phyloP scores from a whole-genome alignment of 495 filamentous ascomycete genomes.

The Letharia lupina region DNA sequence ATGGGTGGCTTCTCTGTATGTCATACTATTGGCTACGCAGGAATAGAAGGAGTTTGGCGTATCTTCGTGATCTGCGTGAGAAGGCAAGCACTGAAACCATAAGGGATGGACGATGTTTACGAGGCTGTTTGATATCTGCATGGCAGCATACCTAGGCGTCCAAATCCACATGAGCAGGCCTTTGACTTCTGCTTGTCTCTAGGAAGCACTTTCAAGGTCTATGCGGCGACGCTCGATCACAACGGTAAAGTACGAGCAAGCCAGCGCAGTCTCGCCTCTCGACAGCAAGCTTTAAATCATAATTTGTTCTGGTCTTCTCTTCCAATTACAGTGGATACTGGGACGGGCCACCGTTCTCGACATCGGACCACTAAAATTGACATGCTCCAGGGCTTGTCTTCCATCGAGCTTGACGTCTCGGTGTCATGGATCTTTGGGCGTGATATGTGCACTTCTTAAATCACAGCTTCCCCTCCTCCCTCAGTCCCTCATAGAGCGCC shows the following conservation, averaged over 20 bases:
- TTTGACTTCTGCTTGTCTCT: not conserved
- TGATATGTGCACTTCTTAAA: not conserved
- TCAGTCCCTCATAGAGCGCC: conserved; percentile 68
- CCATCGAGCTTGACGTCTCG: not conserved
- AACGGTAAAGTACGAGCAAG: not conserved
- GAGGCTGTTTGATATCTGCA: conserved; percentile 5
- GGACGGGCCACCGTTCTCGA: not conserved
- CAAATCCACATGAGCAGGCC: not conserved
- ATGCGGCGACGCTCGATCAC: not conserved
- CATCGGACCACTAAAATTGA: not conserved
- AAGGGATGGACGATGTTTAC: not conserved
- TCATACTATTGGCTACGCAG: conserved; percentile 15
- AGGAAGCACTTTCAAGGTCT: not conserved
- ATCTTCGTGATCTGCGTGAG: conserved; percentile 1
- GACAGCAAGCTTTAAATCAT: not conserved
- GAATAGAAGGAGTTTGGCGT: conserved; percentile 12
- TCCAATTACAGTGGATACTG: not conserved
- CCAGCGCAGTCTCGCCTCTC: not conserved
- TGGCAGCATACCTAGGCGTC: conserved; percentile 20
- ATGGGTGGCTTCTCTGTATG: conserved; percentile 13
- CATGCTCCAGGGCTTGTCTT: not conserved
- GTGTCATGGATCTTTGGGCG: not conserved
- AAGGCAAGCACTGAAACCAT: not conserved
- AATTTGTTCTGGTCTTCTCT: not conserved
- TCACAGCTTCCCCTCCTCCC: conserved; percentile 55